phyloP scores from a whole-genome alignment of 2,329 filamentous ascomycete species.

The Exophiala phaeomuriformis region DNA sequence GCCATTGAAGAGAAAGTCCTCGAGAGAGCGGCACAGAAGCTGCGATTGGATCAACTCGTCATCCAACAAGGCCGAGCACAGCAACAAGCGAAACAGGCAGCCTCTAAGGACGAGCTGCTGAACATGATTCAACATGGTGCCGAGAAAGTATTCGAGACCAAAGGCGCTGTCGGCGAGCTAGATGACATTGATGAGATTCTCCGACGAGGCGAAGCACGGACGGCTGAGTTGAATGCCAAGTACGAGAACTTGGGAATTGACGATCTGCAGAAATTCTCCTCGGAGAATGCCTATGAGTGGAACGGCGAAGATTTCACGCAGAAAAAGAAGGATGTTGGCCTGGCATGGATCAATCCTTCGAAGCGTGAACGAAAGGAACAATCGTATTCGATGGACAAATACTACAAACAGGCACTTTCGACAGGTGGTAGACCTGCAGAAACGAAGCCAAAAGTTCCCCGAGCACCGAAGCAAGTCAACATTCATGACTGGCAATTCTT shows the following conservation, averaged over 20 bases:
- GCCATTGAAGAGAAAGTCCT: constrained; percentile 98
- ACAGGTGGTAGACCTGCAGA: constrained; percentile 69
- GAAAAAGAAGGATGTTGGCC: constrained; percentile 81
- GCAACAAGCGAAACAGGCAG: constrained; percentile 79
- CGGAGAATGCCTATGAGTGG: constrained; percentile 97
- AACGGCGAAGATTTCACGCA: constrained; percentile 94
- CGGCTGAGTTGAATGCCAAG: constrained; percentile 80
- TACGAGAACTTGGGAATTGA: constrained; percentile 97
- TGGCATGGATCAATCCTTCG: constrained; percentile 95
- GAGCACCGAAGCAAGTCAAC: constrained; percentile 82
- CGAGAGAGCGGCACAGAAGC: constrained; percentile 90
- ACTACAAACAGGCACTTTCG: constrained; percentile 85
- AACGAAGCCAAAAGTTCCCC: constrained; percentile 88
- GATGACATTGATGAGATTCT: constrained; percentile 88
- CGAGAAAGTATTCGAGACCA: constrained; percentile 80
- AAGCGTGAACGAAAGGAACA: constrained; percentile 98
- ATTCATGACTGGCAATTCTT: constrained; percentile 99
- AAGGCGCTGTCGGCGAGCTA: constrained; percentile 56
- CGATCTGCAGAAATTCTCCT: constrained; percentile 94
- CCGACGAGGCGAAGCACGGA: constrained; percentile 76
- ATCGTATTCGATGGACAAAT: constrained; percentile 97
- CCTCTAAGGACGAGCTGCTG: constrained; percentile 90
- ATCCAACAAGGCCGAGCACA: constrained; percentile 96
- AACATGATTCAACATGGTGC: constrained; percentile 99
- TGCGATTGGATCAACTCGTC: constrained; percentile 91